Conservation (phyloP, 148 eudicot species). For the Beta vulgaris region DNA sequence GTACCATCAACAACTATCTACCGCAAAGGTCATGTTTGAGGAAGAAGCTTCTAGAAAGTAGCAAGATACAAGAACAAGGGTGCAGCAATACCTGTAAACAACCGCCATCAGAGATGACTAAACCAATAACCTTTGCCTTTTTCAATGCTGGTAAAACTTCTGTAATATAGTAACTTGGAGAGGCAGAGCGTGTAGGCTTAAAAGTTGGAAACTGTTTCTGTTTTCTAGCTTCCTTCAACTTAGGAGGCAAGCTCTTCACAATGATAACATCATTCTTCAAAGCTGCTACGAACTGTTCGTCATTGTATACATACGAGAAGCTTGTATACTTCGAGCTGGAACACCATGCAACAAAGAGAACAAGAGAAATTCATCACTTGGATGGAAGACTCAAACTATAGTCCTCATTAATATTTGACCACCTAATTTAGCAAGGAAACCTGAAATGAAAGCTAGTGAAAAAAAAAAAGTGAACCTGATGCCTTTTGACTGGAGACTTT, state of each 20-base stretch:
- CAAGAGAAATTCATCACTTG: slow-evolving; percentile 22
- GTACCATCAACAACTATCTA: not conserved
- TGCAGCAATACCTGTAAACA: slow-evolving; percentile 67
- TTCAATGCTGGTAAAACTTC: slow-evolving; percentile 75
- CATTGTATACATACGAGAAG: slow-evolving; percentile 84
- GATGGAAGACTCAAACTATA: slow-evolving; percentile 7
- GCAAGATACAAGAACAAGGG: not conserved
- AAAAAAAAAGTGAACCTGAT: slow-evolving; percentile 54
- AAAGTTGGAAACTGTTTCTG: slow-evolving; percentile 61
- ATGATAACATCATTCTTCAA: slow-evolving; percentile 69
- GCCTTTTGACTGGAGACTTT: slow-evolving; percentile 69
- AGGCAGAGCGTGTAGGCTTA: slow-evolving; percentile 63
- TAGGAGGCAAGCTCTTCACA: slow-evolving; percentile 65
- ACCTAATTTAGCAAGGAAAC: slow-evolving; percentile 9
- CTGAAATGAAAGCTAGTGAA: slow-evolving; percentile 10
- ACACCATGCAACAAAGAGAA: slow-evolving; percentile 17
- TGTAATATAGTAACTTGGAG: slow-evolving; percentile 57
- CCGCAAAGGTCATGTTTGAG: not conserved
- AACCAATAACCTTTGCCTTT: slow-evolving; percentile 72
- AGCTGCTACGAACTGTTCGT: slow-evolving; percentile 74
- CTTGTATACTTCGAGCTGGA: slow-evolving; percentile 83
- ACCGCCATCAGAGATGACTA: slow-evolving; percentile 80
- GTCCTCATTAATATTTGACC: slow-evolving; percentile 5
- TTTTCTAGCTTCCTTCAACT: slow-evolving; percentile 68
- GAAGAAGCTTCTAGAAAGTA: slow-evolving; percentile 2